phyloP scores from a whole-genome alignment of 2,329 filamentous ascomycete species.

The Trichoderma polysporum region DNA sequence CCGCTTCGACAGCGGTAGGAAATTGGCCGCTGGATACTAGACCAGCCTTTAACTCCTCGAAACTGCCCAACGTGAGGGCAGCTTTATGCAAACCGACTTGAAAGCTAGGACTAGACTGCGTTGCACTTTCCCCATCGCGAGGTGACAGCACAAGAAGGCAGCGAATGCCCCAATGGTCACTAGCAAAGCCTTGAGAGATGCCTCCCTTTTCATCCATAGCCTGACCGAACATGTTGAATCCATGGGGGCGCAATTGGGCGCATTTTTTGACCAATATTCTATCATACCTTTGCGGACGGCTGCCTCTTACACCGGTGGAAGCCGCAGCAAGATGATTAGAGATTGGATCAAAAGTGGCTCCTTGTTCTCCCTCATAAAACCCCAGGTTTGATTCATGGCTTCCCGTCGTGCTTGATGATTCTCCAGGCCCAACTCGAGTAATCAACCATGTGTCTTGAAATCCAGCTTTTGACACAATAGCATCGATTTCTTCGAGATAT shows the following conservation, averaged over 20 bases:
- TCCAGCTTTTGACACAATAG: constrained; percentile 43
- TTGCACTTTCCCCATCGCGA: neutral
- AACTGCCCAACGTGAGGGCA: constrained; percentile 31
- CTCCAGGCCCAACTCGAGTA: constrained; percentile 44
- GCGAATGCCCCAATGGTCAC: constrained; percentile 60
- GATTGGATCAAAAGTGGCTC: constrained; percentile 63
- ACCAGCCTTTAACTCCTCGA: constrained; percentile 38
- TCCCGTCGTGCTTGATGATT: constrained; percentile 34
- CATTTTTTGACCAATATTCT: constrained; percentile 56
- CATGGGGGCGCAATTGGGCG: constrained; percentile 33
- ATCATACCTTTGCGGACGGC: constrained; percentile 64
- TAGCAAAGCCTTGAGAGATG: constrained; percentile 37
- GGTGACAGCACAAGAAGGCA: constrained; percentile 37
- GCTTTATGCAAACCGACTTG: constrained; percentile 35
- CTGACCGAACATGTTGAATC: constrained; percentile 59
- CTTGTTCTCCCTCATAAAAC: constrained; percentile 58
- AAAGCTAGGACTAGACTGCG: neutral
- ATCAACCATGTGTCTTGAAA: constrained; percentile 55
- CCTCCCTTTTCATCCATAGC: constrained; percentile 4
- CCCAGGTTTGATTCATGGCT: constrained; percentile 33
- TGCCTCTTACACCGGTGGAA: constrained; percentile 48
- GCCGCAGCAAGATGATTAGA: constrained; percentile 56
- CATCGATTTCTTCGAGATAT: constrained; percentile 48
- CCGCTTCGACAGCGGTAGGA: constrained; percentile 47
- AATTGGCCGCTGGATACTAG: constrained; percentile 43